Evolutionary conservation across 2,329 filamentous ascomycete genomes (phyloP), one percentile per base, ranked within the genome.

Genomic region (Fusarium nisikadoi): DNA sequence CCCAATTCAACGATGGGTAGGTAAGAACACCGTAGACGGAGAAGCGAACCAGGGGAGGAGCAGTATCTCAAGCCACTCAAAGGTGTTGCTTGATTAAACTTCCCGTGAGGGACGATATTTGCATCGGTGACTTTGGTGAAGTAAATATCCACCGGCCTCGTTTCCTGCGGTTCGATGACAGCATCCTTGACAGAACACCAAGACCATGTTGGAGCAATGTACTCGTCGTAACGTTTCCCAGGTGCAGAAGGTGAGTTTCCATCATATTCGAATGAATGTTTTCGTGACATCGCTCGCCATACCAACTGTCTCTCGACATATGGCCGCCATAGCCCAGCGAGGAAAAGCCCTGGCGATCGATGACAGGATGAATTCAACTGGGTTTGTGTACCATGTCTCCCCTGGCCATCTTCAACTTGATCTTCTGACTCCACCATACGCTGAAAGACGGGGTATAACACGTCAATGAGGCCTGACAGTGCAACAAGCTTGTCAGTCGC

Each of bases 171-270:
- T 42, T 65, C 68, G 6, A 72, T 43, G n/a, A 53, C 25, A 3
- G 39, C n/a, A 23, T 68, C 39, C n/a, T 65, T 65, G 13, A 72
- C 8, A 8, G 70, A 72, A 36, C 47, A 72, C 70, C 68, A 71
- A 2, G 64, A 71, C 68, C 68, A 68, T 1, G 52, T 58, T 3
- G 70, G 70, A 8, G 60, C 55, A 11, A 68, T 4, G 12, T 68
- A 62, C 11, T 57, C 5, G 2, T 46, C 8, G 1, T 59, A 47
- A 5, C 64, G 47, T 23, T 47, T 46, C 3, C 68, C 60, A 20
- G 56, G 46, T 13, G 39, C 49, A 11, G 52, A 29, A 25, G 58
- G 29, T 4, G 58, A 19, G 13, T 36, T 70, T 7, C 59, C 47
- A 31, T 39, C 39, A 1, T 65, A 16, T 23, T 45, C 39, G 6